A percentile compares a stretch with the other conserved stretches of the same genome.
These are phyloP conservation scores for Penicillium janthinellum DNA, from an alignment of 2,329 filamentous ascomycete species.

Conservation along the genomic window DNA sequence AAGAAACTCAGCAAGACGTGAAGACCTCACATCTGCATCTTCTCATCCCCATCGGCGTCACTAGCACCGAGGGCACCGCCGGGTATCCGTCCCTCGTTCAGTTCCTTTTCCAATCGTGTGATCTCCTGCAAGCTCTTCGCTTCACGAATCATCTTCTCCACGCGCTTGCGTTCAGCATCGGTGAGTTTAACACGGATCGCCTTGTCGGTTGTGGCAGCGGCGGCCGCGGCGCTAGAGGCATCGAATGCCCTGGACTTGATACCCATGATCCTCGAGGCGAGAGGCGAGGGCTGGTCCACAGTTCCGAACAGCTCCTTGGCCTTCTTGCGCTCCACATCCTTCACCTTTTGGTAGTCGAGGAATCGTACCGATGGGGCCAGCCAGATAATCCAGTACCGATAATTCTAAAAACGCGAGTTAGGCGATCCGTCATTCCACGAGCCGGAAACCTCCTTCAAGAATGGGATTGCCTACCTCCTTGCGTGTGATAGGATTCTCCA, in stretches of 20 bases:
- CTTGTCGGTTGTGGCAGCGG: constrained; percentile 54
- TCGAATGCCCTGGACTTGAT: constrained; percentile 78
- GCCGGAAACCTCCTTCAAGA: background rate
- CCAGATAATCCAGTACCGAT: constrained; percentile 90
- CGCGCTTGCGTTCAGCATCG: constrained; percentile 79
- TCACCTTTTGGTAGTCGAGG: constrained; percentile 90
- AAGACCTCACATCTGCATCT: constrained; percentile 41
- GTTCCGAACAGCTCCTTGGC: constrained; percentile 84
- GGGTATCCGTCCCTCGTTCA: constrained; percentile 86
- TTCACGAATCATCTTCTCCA: constrained; percentile 84
- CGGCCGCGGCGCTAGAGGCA: constrained; percentile 44
- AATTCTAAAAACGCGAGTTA: constrained; percentile 62
- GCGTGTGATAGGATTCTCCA: constrained; percentile 86
- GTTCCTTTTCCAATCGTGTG: constrained; percentile 82
- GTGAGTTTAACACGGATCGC: constrained; percentile 81
- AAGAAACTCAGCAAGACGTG: background rate
- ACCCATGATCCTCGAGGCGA: constrained; percentile 82
- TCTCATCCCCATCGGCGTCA: constrained; percentile 34
- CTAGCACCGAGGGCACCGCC: constrained; percentile 54
- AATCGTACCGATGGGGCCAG: constrained; percentile 82
- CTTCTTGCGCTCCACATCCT: constrained; percentile 75
- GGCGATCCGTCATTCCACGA: background rate
- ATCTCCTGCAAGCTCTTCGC: constrained; percentile 91
- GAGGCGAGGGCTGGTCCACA: constrained; percentile 70
- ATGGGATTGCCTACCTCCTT: constrained; percentile 71